Base-by-base conservation (phyloP, 2,329 filamentous ascomycete genomes). In the Cercospora zeae-maydis region DNA sequence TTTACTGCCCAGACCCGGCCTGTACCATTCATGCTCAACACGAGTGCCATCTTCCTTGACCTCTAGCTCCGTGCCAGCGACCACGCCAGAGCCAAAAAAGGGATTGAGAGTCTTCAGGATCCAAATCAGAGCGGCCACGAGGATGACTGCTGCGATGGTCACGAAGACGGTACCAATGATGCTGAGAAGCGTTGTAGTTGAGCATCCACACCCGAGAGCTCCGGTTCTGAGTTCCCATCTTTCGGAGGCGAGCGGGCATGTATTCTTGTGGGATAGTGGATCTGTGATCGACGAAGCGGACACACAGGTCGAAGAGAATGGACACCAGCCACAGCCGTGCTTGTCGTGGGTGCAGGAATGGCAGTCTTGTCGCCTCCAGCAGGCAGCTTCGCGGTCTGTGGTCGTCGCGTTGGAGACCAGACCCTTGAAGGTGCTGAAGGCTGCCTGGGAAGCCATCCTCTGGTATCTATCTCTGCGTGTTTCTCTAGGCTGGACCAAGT, bases 171-270 rank as follows among this genome's bases (percentile, higher is more conserved):
- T 79, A 7, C 79, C 73, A 16, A 80, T 67, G 4, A 78, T 73
- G 37, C 77, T 78, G 34, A 81, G 69, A 27, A 80, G 75, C 0
- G 79, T 81, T 7, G 78, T 78, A 6, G 79, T 81, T 0, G 79
- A 81, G 54, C 79, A 79, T 57, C 77, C 75, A 64, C 79, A 81
- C 19, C 79, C 79, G 0, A 81, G 68, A 5, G 78, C 73, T 16
- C 71, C 70, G 9, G 79, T 81, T 2, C 79, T 75, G 6, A 81
- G 72, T 63, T 81, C 79, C 62, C 77, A 81, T 55, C 78, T 75
- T 69, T 81, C 79, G 59, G 76, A 75, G 42, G 75, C 73, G 7
- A 76, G 65, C 3, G 74, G 74, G 57, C 74, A 76, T 27, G 72
- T 66, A 19, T 67, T 58, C 8, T 75, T 45, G 51, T 74, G 71